Evolutionary conservation across 2,329 filamentous ascomycete genomes (phyloP), one percentile per base, ranked within the genome.

Genomic region (Paecilomyces sp.): DNA sequence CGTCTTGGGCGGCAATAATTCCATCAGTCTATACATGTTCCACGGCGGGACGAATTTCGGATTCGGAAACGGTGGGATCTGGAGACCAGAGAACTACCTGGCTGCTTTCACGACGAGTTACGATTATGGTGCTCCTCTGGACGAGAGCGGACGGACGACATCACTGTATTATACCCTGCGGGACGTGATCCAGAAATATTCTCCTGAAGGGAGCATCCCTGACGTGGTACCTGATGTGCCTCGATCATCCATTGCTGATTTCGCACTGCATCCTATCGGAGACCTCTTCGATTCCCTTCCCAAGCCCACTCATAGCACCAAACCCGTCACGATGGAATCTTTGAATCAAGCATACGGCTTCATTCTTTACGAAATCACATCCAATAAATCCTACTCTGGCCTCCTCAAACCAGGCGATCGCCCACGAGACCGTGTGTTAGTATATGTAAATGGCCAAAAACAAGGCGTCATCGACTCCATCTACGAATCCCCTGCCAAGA

Each of bases 31-130:
- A 58, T 82, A 81, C 65, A 82, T 82, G 80, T 78, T 82, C 61
- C 80, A 83, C 61, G 81, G 81, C 3, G 80, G 80, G 1, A 82
- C 80, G 1, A 82, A 81, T 59, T 82, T 77, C 61, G 81, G 73
- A 0, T 80, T 81, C 60, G 68, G 76, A 24, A 81, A 78, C 63
- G 80, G 80, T 7, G 77, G 75, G 1, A 66, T 79, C 11, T 80
- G 77, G 74, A 70, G 71, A 47, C 7, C 36, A 55, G 74, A 77
- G 57, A 68, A 68, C 8, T 34, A 53, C 11, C 72, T 74, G 18
- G 73, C 72, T 6, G 71, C 70, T 18, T 75, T 80, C 55, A 81
- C 76, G 0, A 77, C 77, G 2, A 80, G 77, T 61, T 83, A 82
- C 62, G 80, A 83, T 64, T 82, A 82, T 56, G 79, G 79, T 25